A percentile compares a stretch with the other conserved stretches of the same genome.
Evolutionary conservation across 345 rosid genomes (phyloP).

Genomic region (Citrus unshiu): DNA sequence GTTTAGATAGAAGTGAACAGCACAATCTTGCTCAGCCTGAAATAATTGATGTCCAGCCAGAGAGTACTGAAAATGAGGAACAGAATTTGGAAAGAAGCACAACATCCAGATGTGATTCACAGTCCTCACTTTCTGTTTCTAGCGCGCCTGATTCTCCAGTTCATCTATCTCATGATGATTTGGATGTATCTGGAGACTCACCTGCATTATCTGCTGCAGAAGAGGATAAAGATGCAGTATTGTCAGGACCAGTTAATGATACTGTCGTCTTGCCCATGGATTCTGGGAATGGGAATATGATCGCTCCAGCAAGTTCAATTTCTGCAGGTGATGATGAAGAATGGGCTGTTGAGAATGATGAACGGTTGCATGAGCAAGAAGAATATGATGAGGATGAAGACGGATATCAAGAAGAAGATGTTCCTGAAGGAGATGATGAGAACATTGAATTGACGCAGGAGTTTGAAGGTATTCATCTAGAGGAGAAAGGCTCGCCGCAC

Average conservation of each 20-base stretch:
- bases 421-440: constrained; percentile 61
- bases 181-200: constrained; percentile 84
- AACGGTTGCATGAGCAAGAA: constrained; percentile 78
- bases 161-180: constrained; percentile 90
- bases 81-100: constrained; percentile 41
- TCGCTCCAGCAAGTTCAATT: constrained; percentile 43
- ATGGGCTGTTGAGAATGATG: constrained; percentile 69
- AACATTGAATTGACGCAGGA: constrained; percentile 51
- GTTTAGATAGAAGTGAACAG: constrained; percentile 43
- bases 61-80: constrained; percentile 31
- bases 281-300: constrained; percentile 44
- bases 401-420: constrained; percentile 83
- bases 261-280: constrained; percentile 32
- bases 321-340: constrained; percentile 82
- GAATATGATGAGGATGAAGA: constrained; percentile 95
- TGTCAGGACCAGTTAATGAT: constrained; percentile 37
- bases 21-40: constrained; percentile 39
- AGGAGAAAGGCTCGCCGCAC: constrained; percentile 48
- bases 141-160: constrained; percentile 93
- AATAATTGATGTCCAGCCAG: constrained; percentile 27
- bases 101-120: constrained; percentile 74
- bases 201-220: constrained; percentile 37
- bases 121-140: constrained; percentile 87
- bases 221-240: constrained; percentile 40
- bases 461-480: constrained; percentile 56